A percentile compares a stretch with the other conserved stretches of the same genome.
These are phyloP conservation scores for Symmetrospora coprosmae DNA, from an alignment of 768 basidiomycete genomes.

Conservation along the genomic window DNA sequence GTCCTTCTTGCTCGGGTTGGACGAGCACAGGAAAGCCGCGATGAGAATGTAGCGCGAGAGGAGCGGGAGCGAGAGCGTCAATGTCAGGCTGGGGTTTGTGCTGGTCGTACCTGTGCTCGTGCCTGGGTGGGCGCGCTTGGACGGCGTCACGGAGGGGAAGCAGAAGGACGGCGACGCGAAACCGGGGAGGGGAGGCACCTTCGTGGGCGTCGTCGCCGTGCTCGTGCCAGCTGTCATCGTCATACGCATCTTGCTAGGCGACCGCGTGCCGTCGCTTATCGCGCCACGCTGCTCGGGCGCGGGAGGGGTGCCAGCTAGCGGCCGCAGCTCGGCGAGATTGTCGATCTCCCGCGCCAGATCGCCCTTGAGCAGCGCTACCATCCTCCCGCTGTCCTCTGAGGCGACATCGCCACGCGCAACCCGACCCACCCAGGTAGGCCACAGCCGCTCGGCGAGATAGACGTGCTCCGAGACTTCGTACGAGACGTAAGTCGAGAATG, in stretches of 20 bases:
- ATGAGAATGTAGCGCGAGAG: slow-evolving; percentile 10
- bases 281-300: no score
- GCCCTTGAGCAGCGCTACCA: slow-evolving; percentile 2
- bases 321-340: background rate
- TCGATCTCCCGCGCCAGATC: slow-evolving; percentile 2
- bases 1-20: slow-evolving; percentile 12
- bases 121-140: background rate
- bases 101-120: background rate
- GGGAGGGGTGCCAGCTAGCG: no score
- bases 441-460: slow-evolving; percentile 10
- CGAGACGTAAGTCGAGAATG: slow-evolving; percentile 5
- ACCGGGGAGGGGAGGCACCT: background rate
- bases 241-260: no score
- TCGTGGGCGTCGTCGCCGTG: background rate
- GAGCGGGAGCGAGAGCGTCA: background rate
- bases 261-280: no score
- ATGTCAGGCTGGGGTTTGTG: background rate
- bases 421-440: background rate
- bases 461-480: slow-evolving; percentile 11
- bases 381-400: no score
- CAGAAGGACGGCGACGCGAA: background rate
- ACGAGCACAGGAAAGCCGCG: slow-evolving; percentile 8
- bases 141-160: background rate
- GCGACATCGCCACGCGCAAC: slow-evolving; percentile 1
- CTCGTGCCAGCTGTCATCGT: no score